Evolutionary conservation across 2,329 filamentous ascomycete genomes (phyloP).

Genomic region (Furcasterigmium sp.): DNA sequence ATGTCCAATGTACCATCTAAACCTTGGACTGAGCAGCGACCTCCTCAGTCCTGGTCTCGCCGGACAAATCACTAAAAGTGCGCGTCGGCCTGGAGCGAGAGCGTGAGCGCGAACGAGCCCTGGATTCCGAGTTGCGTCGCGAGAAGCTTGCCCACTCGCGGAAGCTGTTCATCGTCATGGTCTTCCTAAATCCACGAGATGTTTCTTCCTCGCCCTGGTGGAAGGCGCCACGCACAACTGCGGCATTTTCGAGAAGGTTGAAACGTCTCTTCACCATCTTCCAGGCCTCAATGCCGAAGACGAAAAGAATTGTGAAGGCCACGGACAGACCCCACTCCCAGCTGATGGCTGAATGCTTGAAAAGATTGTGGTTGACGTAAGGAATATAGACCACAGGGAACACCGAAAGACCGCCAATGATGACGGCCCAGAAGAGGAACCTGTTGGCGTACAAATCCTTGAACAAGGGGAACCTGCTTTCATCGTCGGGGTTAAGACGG

Average conservation of each 20-base stretch:
- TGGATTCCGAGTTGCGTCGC: not conserved
- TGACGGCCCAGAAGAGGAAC: slow-evolving; percentile 65
- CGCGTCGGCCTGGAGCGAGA: slow-evolving; percentile 1
- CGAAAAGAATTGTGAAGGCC: slow-evolving; percentile 58
- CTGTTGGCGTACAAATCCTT: slow-evolving; percentile 63
- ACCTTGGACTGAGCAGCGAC: not conserved
- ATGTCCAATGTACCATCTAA: not conserved
- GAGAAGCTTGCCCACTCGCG: slow-evolving; percentile 34
- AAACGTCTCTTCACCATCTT: slow-evolving; percentile 61
- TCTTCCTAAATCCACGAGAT: slow-evolving; percentile 34
- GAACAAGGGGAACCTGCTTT: slow-evolving; percentile 47
- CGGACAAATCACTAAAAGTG: slow-evolving; percentile 10
- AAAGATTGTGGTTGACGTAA: slow-evolving; percentile 62
- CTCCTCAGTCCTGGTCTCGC: slow-evolving; percentile 9
- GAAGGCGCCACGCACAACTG: slow-evolving; percentile 45
- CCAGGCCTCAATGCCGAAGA: slow-evolving; percentile 65
- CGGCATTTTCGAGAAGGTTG: slow-evolving; percentile 45
- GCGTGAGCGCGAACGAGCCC: not conserved
- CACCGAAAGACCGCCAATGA: slow-evolving; percentile 54
- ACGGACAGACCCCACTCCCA: slow-evolving; percentile 74
- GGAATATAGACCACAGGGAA: slow-evolving; percentile 71
- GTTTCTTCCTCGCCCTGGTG: slow-evolving; percentile 45
- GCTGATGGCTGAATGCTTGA: slow-evolving; percentile 65
- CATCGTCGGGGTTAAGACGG: slow-evolving; percentile 52
- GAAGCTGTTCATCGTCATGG: slow-evolving; percentile 48